Conservation (phyloP, 164 flowering plant genomes). For the Vitis rotundifolia region DNA sequence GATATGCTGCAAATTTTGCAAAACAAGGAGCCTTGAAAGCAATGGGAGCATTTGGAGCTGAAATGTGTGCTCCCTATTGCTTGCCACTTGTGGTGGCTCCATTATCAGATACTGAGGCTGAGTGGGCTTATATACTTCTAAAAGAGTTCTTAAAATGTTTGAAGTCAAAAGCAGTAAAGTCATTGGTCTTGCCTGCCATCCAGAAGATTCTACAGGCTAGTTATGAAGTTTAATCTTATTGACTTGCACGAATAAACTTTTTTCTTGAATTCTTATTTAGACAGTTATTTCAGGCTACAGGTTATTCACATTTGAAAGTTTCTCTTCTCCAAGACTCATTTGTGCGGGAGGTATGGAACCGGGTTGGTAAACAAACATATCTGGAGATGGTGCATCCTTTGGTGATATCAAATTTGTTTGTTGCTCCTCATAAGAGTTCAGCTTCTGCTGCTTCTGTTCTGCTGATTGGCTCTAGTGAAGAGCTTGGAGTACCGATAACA, state of each 20-base stretch:
- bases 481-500: slow-evolving; percentile 89
- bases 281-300: slow-evolving; percentile 60
- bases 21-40: slow-evolving; percentile 74
- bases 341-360: slow-evolving; percentile 79
- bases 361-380: slow-evolving; percentile 76
- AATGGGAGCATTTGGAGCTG: slow-evolving; percentile 89
- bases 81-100: slow-evolving; percentile 54
- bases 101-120: slow-evolving; percentile 70
- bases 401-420: slow-evolving; percentile 69
- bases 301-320: slow-evolving; percentile 85
- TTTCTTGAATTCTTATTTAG: slow-evolving; percentile 8
- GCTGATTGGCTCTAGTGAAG: slow-evolving; percentile 92
- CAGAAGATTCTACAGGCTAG: slow-evolving; percentile 94
- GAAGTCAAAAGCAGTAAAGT: slow-evolving; percentile 62
- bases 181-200: slow-evolving; percentile 61
- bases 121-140: slow-evolving; percentile 66
- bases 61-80: slow-evolving; percentile 86
- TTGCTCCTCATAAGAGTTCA: slow-evolving; percentile 74
- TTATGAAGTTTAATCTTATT: slow-evolving; percentile 23
- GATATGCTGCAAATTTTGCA: slow-evolving; percentile 79
- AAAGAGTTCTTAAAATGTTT: slow-evolving; percentile 76
- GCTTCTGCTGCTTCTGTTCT: slow-evolving; percentile 92
- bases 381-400: slow-evolving; percentile 72
- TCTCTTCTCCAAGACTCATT: slow-evolving; percentile 96
- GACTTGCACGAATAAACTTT: not conserved